Evolutionary conservation across 2,329 filamentous ascomycete species (phyloP), one percentile per base, ranked within the genome.

Genomic region (Aspergillus thermomutatus): DNA sequence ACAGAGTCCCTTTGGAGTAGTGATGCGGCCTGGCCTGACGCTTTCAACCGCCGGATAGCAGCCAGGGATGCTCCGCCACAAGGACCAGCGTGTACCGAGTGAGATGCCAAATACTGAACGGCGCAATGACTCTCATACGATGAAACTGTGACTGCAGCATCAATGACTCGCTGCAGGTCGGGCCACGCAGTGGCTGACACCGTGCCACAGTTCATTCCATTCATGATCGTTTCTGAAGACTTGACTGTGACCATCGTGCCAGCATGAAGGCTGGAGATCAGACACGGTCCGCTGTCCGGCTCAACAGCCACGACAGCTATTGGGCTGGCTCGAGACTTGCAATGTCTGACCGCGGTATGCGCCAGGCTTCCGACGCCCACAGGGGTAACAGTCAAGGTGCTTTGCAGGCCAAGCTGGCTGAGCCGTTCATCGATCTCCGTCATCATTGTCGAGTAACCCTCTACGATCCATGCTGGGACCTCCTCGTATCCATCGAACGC

Each of bases 361-460:
- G 87, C 87, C 56, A 91, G 81, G 4, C 85, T 89, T 0, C 90
- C 90, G 0, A 90, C 89, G 0, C 90, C 90, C 1, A 89, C 87
- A 0, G 89, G 87, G 0, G 82, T 81, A 14, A 93, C 70, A 28
- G 86, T 79, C 9, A 84, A 73, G 0, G 76, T 82, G 5, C 80
- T 76, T 4, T 66, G 61, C 0, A 76, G 63, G 1, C 66, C 70
- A 0, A 75, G 61, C 0, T 73, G 71, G 0, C 78, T 67, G 9
- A 87, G 66, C 66, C 92, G 88, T 21, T 77, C 69, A 50, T 91
- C 87, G 0, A 84, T 77, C 66, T 94, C 90, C 3, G 73, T 69
- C 59, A 92, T 76, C 82, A 92, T 87, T 0, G 89, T 91, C 4
- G 79, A 79, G 65, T 93, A 94, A 0, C 90, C 90, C 58, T 93